Percentiles rank a stretch among this genome's conserved stretches.
Conservation (phyloP, 2,329 filamentous ascomycete species). For the Dothiorella sarmentorum region DNA sequence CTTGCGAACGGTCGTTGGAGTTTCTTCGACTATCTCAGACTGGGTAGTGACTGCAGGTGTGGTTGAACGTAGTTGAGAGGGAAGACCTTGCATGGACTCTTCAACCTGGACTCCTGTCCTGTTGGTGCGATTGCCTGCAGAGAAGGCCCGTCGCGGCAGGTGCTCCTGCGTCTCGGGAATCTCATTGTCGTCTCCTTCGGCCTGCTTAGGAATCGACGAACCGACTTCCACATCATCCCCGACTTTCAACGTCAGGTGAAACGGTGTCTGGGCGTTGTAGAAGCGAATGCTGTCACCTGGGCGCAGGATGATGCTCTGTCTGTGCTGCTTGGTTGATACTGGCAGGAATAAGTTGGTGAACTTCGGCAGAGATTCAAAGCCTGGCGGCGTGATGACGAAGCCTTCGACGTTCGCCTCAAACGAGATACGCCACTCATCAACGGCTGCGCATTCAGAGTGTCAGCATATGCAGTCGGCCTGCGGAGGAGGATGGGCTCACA, state of each 20-base stretch:
- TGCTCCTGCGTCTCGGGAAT: not conserved
- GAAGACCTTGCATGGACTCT: conserved; percentile 7
- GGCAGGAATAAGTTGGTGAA: not conserved
- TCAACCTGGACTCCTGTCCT: not conserved
- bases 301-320: not conserved
- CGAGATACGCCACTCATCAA: not conserved
- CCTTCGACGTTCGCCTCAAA: not conserved
- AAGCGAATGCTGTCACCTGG: not conserved
- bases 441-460: not conserved
- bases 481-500: not conserved
- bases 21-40: not conserved
- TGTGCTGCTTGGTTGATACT: not conserved
- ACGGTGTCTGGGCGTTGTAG: not conserved
- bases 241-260: not conserved
- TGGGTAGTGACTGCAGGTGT: not conserved
- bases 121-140: not conserved
- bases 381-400: not conserved
- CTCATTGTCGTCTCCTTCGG: not conserved
- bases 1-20: not conserved
- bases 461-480: too few species aligned
- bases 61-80: not conserved
- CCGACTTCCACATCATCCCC: not conserved
- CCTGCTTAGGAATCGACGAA: not conserved
- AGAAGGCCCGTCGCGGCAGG: not conserved
- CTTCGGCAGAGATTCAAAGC: not conserved